Base-by-base conservation (phyloP, 139 green algal genomes). In the Zygnema cylindricum region DNA sequence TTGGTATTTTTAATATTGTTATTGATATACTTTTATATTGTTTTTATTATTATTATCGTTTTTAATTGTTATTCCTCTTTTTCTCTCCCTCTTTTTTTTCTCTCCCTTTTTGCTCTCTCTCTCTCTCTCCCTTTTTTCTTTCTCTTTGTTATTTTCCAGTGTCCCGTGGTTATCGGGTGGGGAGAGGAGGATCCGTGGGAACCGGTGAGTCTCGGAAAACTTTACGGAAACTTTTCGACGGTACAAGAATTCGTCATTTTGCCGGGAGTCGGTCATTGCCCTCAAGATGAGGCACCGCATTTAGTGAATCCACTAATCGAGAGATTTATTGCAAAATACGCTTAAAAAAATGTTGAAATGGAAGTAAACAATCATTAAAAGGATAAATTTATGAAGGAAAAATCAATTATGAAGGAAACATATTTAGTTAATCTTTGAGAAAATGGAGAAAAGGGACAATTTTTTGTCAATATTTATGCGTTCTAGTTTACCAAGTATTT, bases 271-370 rank as follows among this genome's bases (percentile, higher is more conserved):
- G 96, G 97, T 0, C 97, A 99, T 82, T 99, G 97, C 92, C 96
- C 96, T 1, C 63, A 87, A 77, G 94, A 96, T 84, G 95, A 98
- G 89, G 95, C 94, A 0, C 95, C 96, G 0, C 77, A 98, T 3
- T 41, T 96, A 1, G 96, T 99, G n/a, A 99, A 99, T 90, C 96
- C 96, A 0, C 85, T 97, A 30, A 95, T 98, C 7, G 86, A 93
- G 69, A 42, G 85, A 0, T 98, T 98, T 77, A 92, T 98, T 2
- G 69, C 55, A 23, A 86, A 89, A 75, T 1, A 91, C n/a, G 76
- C 76, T 23, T 84, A 79, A 16, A 3, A 79, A 38, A 38, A 16
- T 41, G 42, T 79, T 11, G 16, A 41, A 79, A 79, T 54, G 43
- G 35, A 41, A 11, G 38, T 11, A 3, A 43, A 30, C 25, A 73